phyloP scores from a whole-genome alignment of 2,329 filamentous ascomycete species.

The Elsinoe ampelina region DNA sequence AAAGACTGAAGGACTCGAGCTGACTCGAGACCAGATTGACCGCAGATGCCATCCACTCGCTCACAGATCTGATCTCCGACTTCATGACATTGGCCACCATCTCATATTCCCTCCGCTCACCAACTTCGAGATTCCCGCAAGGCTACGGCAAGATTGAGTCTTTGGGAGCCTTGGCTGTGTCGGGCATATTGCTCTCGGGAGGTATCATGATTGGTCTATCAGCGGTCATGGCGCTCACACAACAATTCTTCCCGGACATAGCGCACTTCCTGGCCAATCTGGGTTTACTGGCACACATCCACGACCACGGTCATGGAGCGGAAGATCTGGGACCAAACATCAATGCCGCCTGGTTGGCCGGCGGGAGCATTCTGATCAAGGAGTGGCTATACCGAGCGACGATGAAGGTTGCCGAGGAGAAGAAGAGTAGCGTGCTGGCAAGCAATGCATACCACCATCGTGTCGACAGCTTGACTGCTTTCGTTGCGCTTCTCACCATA shows the following conservation, averaged over 20 bases:
- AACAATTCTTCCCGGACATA: conserved; percentile 41
- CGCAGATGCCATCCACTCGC: conserved; percentile 88
- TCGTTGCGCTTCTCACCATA: conserved; percentile 84
- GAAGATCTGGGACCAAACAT: conserved; percentile 63
- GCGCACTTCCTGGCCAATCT: conserved; percentile 34
- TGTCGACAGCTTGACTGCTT: conserved; percentile 87
- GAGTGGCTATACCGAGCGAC: conserved; percentile 96
- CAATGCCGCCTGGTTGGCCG: conserved; percentile 90
- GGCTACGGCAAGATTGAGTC: conserved; percentile 99
- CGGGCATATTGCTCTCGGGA: conserved; percentile 77
- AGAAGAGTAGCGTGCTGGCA: conserved; percentile 89
- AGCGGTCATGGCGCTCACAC: conserved; percentile 50
- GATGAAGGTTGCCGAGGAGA: conserved; percentile 91
- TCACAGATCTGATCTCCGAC: conserved; percentile 92
- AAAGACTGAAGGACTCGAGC: background rate
- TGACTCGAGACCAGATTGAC: conserved; percentile 19
- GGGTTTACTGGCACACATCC: conserved; percentile 43
- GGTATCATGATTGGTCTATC: conserved; percentile 79
- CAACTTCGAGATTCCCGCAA: conserved; percentile 72
- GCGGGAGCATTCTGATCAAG: conserved; percentile 81
- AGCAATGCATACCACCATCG: conserved; percentile 96
- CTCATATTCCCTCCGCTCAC: conserved; percentile 80
- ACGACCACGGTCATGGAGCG: conserved; percentile 49
- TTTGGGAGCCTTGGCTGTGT: conserved; percentile 84
- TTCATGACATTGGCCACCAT: conserved; percentile 90